Evolutionary conservation across 345 rosid species (phyloP), one percentile per base, ranked within the genome.

Genomic region (Ceriops tagal): DNA sequence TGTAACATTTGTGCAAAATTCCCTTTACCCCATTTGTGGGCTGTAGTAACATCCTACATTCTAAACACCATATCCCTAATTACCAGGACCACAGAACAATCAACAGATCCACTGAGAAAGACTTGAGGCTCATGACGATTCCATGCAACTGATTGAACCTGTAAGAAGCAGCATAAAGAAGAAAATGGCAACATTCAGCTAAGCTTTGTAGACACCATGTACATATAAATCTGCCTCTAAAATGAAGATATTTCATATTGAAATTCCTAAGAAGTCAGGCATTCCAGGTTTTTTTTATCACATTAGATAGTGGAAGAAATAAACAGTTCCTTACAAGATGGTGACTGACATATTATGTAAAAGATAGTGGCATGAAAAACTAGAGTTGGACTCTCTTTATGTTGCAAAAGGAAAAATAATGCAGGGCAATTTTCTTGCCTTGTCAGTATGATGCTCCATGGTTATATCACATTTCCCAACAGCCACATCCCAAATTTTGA

Each of bases 81-180:
- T 89, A 95, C 99, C 99, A 95, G 77, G 51, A 95, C 88, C 56
- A 95, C 88, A 35, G 96, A 80, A 47, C 70, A 87, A 84, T 95
- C 99, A 83, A 92, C 92, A n/a, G 98, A 95, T 35, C 98, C 99
- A 84, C 98, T 95, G n/a, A 95, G 93, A 83, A 92, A 89, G 76
- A 95, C 87, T 80, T 90, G 86, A 35, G 96, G 88, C 22, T 73
- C 79, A 28, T 81, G 83, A 81, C 84, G 90, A 77, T 92, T 92
- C 99, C 98, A 95, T 9, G 98, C 96, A 79, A 92, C 93, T 1
- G 97, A 88, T 89, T 92, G 98, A 75, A 95, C 98, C 99, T 95
- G 80, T 53, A 68, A 60, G 53, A 9, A 60, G 35, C 15, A 27
- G 46, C 35, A 66, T 2, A 27, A 62, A 61, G 79, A 65, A 65